Evolutionary conservation across 2,329 filamentous ascomycete species (phyloP).

Genomic region (Aspergillus flavus): DNA sequence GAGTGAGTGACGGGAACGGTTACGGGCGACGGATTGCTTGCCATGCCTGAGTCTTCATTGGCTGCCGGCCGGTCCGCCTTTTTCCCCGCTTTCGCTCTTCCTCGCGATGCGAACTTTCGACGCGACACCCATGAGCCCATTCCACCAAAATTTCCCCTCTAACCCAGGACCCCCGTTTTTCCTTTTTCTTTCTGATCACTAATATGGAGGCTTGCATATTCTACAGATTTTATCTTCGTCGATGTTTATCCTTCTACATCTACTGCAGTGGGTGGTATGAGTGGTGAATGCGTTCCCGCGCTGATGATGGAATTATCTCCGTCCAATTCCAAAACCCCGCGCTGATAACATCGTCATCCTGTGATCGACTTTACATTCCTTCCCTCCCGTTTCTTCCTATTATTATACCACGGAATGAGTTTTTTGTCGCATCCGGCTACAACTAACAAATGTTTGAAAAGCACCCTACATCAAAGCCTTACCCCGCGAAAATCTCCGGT

Average conservation of each 20-base stretch:
- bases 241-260: neutral
- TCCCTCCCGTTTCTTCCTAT: neutral
- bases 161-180: too few relatives aligned
- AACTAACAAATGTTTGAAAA: neutral
- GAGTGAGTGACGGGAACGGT: constrained; percentile 14
- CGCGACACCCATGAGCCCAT: neutral
- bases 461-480: neutral
- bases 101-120: constrained; percentile 4
- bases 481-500: neutral
- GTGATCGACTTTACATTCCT: neutral
- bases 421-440: neutral
- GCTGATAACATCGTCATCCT: constrained; percentile 5
- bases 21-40: constrained; percentile 2
- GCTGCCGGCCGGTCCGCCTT: neutral
- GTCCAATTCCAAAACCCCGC: constrained; percentile 4
- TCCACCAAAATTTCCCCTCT: neutral
- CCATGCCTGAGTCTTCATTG: constrained; percentile 5
- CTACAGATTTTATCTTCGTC: neutral
- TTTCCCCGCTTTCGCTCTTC: constrained; percentile 7
- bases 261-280: neutral
- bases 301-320: constrained; percentile 2
- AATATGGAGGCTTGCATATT: neutral
- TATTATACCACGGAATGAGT: neutral
- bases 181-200: neutral
- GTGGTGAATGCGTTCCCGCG: neutral